A percentile compares a stretch with the other conserved stretches of the same genome.
Evolutionary conservation across 805 yeast species (phyloP).

Genomic region (Cyberlindnera galapagoensis): DNA sequence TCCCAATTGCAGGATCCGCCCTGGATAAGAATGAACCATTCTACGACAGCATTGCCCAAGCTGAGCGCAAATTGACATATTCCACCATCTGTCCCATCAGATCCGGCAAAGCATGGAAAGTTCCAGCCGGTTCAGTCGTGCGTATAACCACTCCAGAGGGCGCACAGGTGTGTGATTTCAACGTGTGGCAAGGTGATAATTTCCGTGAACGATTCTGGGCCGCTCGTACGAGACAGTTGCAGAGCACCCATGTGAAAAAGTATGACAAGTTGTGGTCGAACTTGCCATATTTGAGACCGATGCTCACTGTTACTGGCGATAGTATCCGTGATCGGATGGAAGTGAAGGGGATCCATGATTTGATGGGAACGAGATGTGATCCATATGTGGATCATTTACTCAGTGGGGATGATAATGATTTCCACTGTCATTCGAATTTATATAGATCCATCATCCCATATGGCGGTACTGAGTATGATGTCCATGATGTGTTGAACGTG

Average conservation of each 20-base stretch:
- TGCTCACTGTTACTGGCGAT: conserved; percentile 59
- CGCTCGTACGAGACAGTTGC: conserved; percentile 59
- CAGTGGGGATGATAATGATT: conserved; percentile 59
- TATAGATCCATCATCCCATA: conserved; percentile 51
- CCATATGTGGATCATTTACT: conserved; percentile 60
- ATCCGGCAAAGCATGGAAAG: conserved; percentile 55
- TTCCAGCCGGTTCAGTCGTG: conserved; percentile 54
- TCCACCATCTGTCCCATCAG: conserved; percentile 43
- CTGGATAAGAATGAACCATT: conserved; percentile 43
- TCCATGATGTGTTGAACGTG: conserved; percentile 63
- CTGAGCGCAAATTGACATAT: conserved; percentile 36
- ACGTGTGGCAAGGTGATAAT: conserved; percentile 55
- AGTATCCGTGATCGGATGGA: conserved; percentile 52
- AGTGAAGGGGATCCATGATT: conserved; percentile 60
- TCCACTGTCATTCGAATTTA: conserved; percentile 62
- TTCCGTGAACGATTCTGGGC: conserved; percentile 68
- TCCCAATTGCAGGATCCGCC: conserved; percentile 48
- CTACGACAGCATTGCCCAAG: conserved; percentile 38
- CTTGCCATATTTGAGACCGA: conserved; percentile 58
- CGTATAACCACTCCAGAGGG: conserved; percentile 61
- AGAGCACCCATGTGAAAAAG: conserved; percentile 54
- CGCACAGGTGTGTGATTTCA: conserved; percentile 66
- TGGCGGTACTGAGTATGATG: conserved; percentile 60
- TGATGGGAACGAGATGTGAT: conserved; percentile 64
- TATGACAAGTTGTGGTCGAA: conserved; percentile 61